phyloP scores from a whole-genome alignment of 805 yeast genomes.

The Suhomyces tanzawaensis region DNA sequence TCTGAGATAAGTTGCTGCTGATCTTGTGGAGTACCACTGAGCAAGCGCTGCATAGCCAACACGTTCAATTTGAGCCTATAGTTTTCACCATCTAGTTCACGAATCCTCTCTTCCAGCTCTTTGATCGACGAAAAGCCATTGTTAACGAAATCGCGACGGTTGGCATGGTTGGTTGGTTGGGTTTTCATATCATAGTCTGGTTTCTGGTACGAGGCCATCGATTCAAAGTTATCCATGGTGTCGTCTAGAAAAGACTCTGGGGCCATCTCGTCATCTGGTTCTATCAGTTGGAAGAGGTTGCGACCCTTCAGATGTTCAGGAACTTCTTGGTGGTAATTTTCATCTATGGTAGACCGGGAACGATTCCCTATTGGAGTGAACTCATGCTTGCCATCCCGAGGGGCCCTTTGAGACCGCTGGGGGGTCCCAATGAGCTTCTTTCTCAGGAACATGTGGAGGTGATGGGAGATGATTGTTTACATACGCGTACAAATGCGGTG shows the following conservation, averaged over 20 bases:
- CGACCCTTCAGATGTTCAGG: conserved; percentile 5
- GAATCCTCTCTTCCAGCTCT: conserved; percentile 19
- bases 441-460: conserved; percentile 1
- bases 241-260: conserved; percentile 7
- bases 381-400: conserved; percentile 13
- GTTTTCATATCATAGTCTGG: neutral
- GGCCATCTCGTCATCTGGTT: conserved; percentile 8
- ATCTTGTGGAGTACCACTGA: conserved; percentile 23
- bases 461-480: conserved; percentile 2
- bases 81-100: conserved; percentile 20
- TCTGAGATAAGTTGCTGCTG: conserved; percentile 18
- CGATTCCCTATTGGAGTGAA: conserved; percentile 27
- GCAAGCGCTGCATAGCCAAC: conserved; percentile 21
- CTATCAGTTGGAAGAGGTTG: conserved; percentile 11
- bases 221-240: conserved; percentile 7
- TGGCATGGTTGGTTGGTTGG: conserved; percentile 1
- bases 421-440: conserved; percentile 19
- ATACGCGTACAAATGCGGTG: neutral
- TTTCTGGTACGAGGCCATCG: conserved; percentile 1
- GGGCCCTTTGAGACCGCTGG: conserved; percentile 9
- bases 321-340: conserved; percentile 5
- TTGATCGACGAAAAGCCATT: conserved; percentile 19
- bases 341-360: conserved; percentile 7
- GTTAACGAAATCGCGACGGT: conserved; percentile 4
- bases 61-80: conserved; percentile 24